Base-by-base conservation (phyloP, 2,329 filamentous ascomycete genomes). In the Sporothrix protearum region DNA sequence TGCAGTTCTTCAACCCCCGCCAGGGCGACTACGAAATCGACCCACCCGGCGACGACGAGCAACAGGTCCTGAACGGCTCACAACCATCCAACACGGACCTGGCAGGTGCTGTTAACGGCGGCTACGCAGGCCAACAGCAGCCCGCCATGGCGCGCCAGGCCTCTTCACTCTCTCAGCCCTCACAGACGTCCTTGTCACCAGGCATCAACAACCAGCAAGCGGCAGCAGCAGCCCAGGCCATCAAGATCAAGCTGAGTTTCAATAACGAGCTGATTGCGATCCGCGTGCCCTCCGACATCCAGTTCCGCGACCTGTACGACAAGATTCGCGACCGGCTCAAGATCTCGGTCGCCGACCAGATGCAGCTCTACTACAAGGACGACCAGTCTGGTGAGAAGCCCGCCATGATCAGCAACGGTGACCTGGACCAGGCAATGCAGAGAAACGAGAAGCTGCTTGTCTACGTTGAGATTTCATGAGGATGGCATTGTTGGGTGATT, bases 211-310 rank as follows among this genome's bases (percentile, higher is more conserved):
- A 84, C 70, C 79, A 81, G 47, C 78, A 82, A 5, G 82, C 85
- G 19, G 25, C 39, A 30, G 49, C 63, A 19, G 53, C 28, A 45
- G 78, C 82, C 7, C 82, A 85, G 8, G 86, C 88, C 3, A 91
- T 97, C 83, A 98, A 97, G 81, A 92, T 98, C 79, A 98, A 98
- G 82, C 91, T 97, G 70, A 96, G 92, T 83, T 97, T 93, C 83
- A 92, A 95, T 75, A 91, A 94, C 73, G 95, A 97, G 76, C 88
- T 96, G 71, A 95, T 97, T 75, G 92, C 96, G 59, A 94, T 99
- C 77, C 90, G 94, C 45, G 93, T 98, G 71, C 91, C 95, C 0
- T 87, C 87, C 1, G 92, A 96, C 70, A 93, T 96, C 76, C 87
- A 87, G 70, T 96, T 91, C 80, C 84, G 87, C 69, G 91, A 93